Evolutionary conservation across 192 early-diverging fungal species (phyloP).

Genomic region (Coemansia sp.): DNA sequence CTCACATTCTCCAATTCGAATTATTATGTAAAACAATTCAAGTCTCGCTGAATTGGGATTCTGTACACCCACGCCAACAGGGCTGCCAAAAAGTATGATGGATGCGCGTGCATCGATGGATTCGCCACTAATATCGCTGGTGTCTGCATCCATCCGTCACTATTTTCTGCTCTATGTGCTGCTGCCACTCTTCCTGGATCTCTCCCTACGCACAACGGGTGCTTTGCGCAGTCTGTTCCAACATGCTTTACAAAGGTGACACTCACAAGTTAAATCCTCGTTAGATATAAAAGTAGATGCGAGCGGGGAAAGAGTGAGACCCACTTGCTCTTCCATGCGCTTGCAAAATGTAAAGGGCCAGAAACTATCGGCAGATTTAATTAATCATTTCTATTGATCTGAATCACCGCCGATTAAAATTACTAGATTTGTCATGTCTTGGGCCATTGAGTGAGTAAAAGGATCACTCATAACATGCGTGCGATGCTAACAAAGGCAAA

Average conservation of each 20-base stretch:
- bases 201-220: too few species aligned
- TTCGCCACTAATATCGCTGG: background rate
- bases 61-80: background rate
- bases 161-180: background rate
- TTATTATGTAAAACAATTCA: background rate
- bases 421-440: too few species aligned
- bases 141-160: background rate
- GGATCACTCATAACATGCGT: too few species aligned
- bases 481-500: too few species aligned
- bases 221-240: background rate
- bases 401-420: background rate
- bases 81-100: background rate
- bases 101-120: slow-evolving; percentile 6
- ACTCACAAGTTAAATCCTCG: slow-evolving; percentile 19
- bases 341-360: too few species aligned
- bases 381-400: too few species aligned
- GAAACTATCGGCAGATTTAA: too few species aligned
- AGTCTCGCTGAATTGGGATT: background rate
- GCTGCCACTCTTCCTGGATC: slow-evolving; percentile 1
- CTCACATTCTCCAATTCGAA: background rate
- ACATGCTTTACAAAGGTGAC: slow-evolving; percentile 1
- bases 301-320: slow-evolving; percentile 15
- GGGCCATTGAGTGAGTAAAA: too few species aligned
- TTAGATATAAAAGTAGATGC: slow-evolving; percentile 17
- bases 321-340: too few species aligned